Conservation (phyloP, 345 rosid species). For the Rhizophora mangle region DNA sequence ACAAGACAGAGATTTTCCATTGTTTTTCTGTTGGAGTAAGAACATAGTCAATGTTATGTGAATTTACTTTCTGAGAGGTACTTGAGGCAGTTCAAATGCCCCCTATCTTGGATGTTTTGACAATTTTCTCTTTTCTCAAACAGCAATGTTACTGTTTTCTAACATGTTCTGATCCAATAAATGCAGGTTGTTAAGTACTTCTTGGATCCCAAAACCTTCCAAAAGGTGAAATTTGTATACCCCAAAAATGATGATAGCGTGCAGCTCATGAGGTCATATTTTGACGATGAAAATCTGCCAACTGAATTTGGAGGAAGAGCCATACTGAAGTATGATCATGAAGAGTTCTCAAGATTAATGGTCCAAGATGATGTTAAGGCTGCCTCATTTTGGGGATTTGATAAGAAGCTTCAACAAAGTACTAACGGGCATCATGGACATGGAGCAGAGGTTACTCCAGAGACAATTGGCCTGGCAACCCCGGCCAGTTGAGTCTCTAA, state of each 20-base stretch:
- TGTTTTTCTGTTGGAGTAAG: background rate
- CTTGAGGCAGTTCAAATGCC: too few species aligned
- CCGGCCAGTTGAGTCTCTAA: slow-evolving; percentile 32
- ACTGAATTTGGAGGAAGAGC: slow-evolving; percentile 83
- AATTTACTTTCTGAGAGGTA: too few species aligned
- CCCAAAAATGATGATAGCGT: slow-evolving; percentile 80
- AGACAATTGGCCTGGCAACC: slow-evolving; percentile 38
- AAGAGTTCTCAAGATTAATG: slow-evolving; percentile 81
- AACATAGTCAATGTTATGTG: too few species aligned
- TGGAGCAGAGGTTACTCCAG: slow-evolving; percentile 60
- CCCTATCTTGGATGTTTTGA: too few species aligned
- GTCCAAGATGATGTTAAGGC: slow-evolving; percentile 63
- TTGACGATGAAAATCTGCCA: slow-evolving; percentile 81
- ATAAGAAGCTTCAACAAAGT: slow-evolving; percentile 32
- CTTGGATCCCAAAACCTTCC: slow-evolving; percentile 74
- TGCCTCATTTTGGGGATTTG: slow-evolving; percentile 59
- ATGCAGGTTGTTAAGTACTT: slow-evolving; percentile 84
- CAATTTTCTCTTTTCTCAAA: background rate
- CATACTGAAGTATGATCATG: slow-evolving; percentile 65
- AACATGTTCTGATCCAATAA: background rate
- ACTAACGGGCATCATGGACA: slow-evolving; percentile 39
- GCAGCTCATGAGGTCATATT: slow-evolving; percentile 66
- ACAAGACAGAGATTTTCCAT: background rate
- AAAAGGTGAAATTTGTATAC: slow-evolving; percentile 90
- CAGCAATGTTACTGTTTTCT: background rate